Evolutionary conservation across 768 basidiomycete genomes (phyloP), one percentile per base, ranked within the genome.

Genomic region (Tricholoma matsutake): DNA sequence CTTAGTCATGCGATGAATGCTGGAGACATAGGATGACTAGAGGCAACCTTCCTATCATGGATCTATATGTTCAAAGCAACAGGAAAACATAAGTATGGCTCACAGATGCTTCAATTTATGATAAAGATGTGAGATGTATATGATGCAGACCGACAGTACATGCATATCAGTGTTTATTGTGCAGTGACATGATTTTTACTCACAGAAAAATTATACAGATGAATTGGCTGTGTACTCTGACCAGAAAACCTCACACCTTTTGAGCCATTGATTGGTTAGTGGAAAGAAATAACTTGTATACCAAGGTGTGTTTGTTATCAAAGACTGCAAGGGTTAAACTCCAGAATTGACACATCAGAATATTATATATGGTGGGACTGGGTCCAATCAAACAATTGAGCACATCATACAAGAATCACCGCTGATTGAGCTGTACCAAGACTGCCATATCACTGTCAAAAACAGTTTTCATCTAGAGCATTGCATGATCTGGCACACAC

Each of bases 231-330:
- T 54, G 51, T 28, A 67, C 64, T 59, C 66, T 62, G 4, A 65
- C 49, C 0, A 59, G 61, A 29, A 65, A 60, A 34, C 35, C 56
- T 14, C 41, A 62, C 29, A 52, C 56, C 4, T 65, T 65, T 47
- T 45, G 56, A 18, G 64, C 39, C 16, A 52, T 65, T 32, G 61
- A 65, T 57, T 78, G 76, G 76, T 57, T 71, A 3, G 64, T 73
- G 0, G 77, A 79, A 52, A 57, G 69, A 1, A 68, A 72, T 11
- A 79, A 79, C 53, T 63, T 78, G 1, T 75, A 71, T 14, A 64
- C 58, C 11, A 64, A 67, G 61, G 58, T 58, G 4, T 29, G 22
- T n/a, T n/a, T 45, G 29, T 34, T 45, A 45, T 45, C 8, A 18
- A 22, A 8, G 43, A 6, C 47, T 49, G 9, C 47, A 49, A 28